Evolutionary conservation across 805 yeast species (phyloP), one percentile per base, ranked within the genome.

Genomic region (Metschnikowia kunwiensis): DNA sequence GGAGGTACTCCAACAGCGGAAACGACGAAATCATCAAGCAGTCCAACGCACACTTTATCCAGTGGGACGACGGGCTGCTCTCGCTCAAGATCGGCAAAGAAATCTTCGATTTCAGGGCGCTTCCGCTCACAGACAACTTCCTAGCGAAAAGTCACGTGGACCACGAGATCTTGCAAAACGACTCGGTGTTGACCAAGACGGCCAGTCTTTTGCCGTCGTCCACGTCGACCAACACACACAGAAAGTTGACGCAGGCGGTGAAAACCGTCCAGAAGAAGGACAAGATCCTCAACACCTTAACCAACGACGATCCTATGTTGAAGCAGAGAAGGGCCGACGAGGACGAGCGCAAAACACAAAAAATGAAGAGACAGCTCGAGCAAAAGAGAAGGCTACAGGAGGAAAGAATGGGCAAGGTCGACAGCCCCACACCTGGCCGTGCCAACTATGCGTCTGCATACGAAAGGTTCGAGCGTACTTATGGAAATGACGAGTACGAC

Each of bases 61-160:
- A 86, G 58, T 93, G 98, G 98, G 82, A 84, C 38, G 97, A 93
- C 61, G 98, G 98, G 1, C 71, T 86, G 4, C 63, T 79, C 44
- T 88, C 97, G 2, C 66, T 93, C 49, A 89, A 86, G 54, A 65
- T 93, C 24, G 98, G 98, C 21, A 72, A 74, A 30, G 98, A 93
- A 61, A 72, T 82, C 45, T 91, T 89, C 51, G 97, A 91, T 55
- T 78, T 86, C 41, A 68, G 78, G 36, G 62, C 74, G 8, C 77
- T 78, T 39, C 78, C 82, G 7, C 65, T 79, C 25, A 77, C 75
- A 34, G 94, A 88, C 54, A 78, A 84, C 21, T 78, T 83, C 36
- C 66, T 93, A 32, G 80, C 85, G 1, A 74, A 76, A 19, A 77
- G 87, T 21, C 84, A 82, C 52, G 82, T 82, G 38, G 77, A 74